Percentiles rank a stretch among this genome's conserved stretches.
phyloP scores from a whole-genome alignment of 2,329 filamentous ascomycete genomes.

The Domatiomyces catenatus region DNA sequence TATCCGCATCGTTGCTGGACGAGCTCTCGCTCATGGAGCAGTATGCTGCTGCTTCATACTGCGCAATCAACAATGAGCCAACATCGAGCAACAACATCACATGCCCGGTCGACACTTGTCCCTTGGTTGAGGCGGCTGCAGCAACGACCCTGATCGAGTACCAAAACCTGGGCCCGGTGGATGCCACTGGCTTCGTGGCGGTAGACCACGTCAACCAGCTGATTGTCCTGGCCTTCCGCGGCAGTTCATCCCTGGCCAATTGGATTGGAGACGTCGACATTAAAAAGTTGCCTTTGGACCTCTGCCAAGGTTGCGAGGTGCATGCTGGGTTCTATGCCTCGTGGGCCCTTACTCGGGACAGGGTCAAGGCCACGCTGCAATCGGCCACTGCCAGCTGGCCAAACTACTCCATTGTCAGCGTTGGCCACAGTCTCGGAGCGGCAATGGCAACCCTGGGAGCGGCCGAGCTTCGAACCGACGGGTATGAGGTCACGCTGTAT shows the following conservation, averaged over 20 bases:
- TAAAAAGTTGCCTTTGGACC: constrained; percentile 19
- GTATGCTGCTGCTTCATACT: constrained; percentile 40
- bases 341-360: constrained; percentile 26
- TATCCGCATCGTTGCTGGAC: constrained; percentile 19
- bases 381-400: constrained; percentile 24
- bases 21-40: constrained; percentile 35
- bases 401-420: constrained; percentile 29
- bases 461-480: constrained; percentile 29
- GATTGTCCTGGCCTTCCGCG: constrained; percentile 25
- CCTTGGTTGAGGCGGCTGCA: constrained; percentile 31
- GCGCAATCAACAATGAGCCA: constrained; percentile 33
- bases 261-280: constrained; percentile 20
- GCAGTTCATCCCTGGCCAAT: constrained; percentile 19
- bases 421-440: constrained; percentile 37
- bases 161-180: constrained; percentile 29
- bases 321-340: constrained; percentile 34
- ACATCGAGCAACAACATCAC: constrained; percentile 27
- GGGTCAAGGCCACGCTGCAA: constrained; percentile 26
- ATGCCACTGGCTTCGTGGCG: constrained; percentile 34
- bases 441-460: constrained; percentile 36
- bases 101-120: constrained; percentile 34
- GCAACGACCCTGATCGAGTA: constrained; percentile 35
- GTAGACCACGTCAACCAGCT: constrained; percentile 28
- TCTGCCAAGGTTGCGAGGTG: constrained; percentile 31
- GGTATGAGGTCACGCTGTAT: constrained; percentile 28